Base-by-base conservation (phyloP, 148 eudicot species). In the Simmondsia chinensis region DNA sequence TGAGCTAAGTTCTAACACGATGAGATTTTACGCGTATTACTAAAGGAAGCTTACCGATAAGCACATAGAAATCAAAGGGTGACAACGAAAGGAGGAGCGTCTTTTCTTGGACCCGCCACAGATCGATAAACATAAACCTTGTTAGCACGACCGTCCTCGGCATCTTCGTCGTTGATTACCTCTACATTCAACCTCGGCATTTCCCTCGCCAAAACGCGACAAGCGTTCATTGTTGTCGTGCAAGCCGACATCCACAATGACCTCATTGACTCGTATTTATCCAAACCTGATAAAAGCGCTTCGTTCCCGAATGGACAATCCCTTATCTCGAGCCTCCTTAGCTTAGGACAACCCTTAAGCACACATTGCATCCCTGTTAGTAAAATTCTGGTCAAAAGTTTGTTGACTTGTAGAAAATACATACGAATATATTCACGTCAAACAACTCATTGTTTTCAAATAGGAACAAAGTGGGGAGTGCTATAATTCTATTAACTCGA, bases 241-340 rank as follows among this genome's bases (percentile, higher is more conserved):
- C 97, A 83, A 1, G 87, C 68, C 1, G 97, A 88, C 97, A 83
- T 83, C 94, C 94, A 88, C 2, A 88, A 64, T 1, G 91, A 88
- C 57, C 87, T 61, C 97, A 88, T 88, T 8, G 74, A 68, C 52
- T 83, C 94, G 35, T 80, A 77, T 21, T 70, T 83, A 38, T 64
- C 77, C 47, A 77, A 49, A 11, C 82, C 89, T 0, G 89, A 75
- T 16, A 88, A 72, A 42, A 88, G 74, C 16, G 89, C 97, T 1
- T 33, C 49, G 33, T 83, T 56, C 4, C 97, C 91, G 36, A 83
- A 88, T 0, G 97, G 97, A 30, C 87, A 72, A 54, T 88, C 97
- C 48, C 97, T 58, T 15, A 88, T 83, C 73, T 83, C 94, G 12
- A 88, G 72, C 70, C 79, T 73, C 58, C 74, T 75, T 44, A 88